Conservation (phyloP, 2,329 filamentous ascomycete species). For the Metarhizium rileyi region DNA sequence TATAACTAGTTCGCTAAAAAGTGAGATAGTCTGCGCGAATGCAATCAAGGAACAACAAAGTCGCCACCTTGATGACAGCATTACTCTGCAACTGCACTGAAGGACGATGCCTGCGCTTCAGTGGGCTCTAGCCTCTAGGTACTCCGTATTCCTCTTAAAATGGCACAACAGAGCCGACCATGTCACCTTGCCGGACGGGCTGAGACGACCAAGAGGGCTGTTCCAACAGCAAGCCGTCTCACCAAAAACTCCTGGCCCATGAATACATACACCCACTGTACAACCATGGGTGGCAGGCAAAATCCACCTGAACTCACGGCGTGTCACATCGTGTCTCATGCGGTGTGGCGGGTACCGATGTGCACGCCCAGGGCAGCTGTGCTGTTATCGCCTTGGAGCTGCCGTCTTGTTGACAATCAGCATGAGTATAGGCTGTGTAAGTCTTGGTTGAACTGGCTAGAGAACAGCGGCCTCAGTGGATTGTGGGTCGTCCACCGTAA, state of each 20-base stretch:
- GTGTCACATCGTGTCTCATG: too few species aligned
- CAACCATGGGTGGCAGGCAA: neutral
- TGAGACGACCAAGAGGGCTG: neutral
- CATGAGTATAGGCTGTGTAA: neutral
- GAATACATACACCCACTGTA: neutral
- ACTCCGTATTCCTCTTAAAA: neutral
- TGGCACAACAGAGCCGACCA: neutral
- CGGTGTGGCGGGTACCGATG: too few species aligned
- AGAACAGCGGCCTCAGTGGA: neutral
- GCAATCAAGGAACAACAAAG: neutral
- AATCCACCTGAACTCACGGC: neutral
- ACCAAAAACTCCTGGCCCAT: neutral
- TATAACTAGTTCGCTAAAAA: neutral
- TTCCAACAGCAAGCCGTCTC: neutral
- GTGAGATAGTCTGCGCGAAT: neutral
- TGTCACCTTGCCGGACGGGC: neutral
- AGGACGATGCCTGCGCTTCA: neutral
- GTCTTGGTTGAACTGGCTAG: neutral
- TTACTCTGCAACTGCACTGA: too few species aligned
- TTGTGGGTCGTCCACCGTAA: neutral
- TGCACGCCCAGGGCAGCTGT: too few species aligned
- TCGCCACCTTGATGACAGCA: too few species aligned
- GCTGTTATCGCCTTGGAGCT: too few species aligned
- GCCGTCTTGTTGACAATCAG: too few species aligned
- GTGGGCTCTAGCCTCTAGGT: too few species aligned